These are phyloP conservation scores for Raphanus raphanistrum DNA, from an alignment of 345 rosid genomes.

Conservation along the genomic window DNA sequence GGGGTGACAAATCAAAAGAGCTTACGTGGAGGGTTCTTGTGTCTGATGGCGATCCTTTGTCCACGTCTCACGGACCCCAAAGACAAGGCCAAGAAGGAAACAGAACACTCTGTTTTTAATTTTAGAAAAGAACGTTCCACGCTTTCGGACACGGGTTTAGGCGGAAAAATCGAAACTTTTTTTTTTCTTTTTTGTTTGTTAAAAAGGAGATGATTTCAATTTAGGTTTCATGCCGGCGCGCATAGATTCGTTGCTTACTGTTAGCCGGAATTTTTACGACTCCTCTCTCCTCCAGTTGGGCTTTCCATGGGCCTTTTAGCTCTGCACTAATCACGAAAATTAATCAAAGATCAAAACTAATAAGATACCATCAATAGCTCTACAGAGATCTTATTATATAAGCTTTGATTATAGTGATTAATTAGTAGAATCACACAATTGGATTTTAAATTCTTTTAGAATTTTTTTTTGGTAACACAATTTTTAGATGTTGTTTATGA, in stretches of 20 bases:
- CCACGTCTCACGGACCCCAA: conserved; percentile 39
- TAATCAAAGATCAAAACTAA: not conserved
- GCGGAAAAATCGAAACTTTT: conserved; percentile 31
- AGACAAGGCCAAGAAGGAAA: conserved; percentile 35
- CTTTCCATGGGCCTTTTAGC: conserved; percentile 21
- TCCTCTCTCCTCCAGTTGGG: conserved; percentile 7
- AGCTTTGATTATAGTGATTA: not conserved
- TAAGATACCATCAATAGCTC: no score
- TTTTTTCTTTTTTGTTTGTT: not conserved
- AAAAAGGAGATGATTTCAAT: not conserved
- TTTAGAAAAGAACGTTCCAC: conserved; percentile 28
- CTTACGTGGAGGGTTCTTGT: conserved; percentile 25
- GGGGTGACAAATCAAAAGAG: not conserved
- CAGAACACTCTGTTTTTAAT: conserved; percentile 16
- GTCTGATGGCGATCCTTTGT: conserved; percentile 36
- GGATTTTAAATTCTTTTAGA: not conserved
- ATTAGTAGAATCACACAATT: not conserved
- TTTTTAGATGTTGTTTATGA: no score
- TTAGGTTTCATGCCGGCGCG: conserved; percentile 35
- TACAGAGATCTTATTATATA: no score
- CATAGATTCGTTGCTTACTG: conserved; percentile 20
- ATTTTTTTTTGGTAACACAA: no score
- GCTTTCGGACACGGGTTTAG: conserved; percentile 25
- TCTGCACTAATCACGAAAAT: not conserved
- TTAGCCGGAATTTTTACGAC: conserved; percentile 7